A percentile compares a stretch with the other conserved stretches of the same genome.
Conservation (phyloP, 176 grass and related monocot genomes). For the Dendrocalamus sinicus region DNA sequence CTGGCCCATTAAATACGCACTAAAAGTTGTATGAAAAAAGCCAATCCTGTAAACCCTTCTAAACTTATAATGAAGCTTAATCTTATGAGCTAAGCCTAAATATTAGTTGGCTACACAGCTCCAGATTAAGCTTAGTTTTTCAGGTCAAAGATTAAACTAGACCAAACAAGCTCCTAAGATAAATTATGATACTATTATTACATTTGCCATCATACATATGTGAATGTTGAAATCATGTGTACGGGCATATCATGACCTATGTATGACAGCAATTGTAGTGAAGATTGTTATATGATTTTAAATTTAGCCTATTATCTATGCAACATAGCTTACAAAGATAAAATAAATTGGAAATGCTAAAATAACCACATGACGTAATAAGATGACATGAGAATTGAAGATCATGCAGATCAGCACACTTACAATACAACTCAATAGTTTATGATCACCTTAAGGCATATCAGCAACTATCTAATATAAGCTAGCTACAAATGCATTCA, state of each 20-base stretch:
- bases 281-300: neutral
- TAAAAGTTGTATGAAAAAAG: neutral
- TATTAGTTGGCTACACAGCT: neutral
- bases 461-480: conserved; percentile 37
- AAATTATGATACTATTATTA: conserved; percentile 11
- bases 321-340: neutral
- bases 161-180: neutral
- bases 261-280: neutral
- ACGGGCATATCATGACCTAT: conserved; percentile 21
- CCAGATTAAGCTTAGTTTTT: conserved; percentile 27
- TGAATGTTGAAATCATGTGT: neutral
- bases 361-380: conserved; percentile 19
- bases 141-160: conserved; percentile 7
- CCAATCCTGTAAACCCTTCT: neutral
- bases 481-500: conserved; percentile 17
- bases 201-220: neutral
- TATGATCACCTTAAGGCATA: neutral
- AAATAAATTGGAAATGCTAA: neutral
- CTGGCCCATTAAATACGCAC: neutral
- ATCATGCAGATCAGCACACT: neutral
- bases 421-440: conserved; percentile 4
- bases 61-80: conserved; percentile 5
- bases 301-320: neutral
- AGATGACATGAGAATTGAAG: neutral
- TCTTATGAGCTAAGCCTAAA: conserved; percentile 8